phyloP scores from a whole-genome alignment of 75 land plant genomes.

The Sequoiadendron giganteum region DNA sequence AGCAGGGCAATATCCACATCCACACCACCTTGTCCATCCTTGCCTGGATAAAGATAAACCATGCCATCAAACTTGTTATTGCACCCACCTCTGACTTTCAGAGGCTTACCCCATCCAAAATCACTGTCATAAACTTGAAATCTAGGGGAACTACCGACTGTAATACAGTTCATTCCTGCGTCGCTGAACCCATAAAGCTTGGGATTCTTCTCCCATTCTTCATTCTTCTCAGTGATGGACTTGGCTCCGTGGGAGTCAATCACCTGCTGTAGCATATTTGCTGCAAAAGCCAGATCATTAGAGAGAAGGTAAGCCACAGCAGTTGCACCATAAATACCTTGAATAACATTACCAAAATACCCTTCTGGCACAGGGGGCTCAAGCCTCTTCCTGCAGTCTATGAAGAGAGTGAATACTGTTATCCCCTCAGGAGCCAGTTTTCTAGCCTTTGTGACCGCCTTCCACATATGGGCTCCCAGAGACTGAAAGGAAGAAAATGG shows the following conservation, averaged over 20 bases:
- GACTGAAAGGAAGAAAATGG: slow-evolving; percentile 63
- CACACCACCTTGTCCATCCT: slow-evolving; percentile 38
- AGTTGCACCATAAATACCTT: slow-evolving; percentile 55
- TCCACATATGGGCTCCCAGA: slow-evolving; percentile 62
- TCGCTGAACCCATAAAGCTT: slow-evolving; percentile 56
- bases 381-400: slow-evolving; percentile 62
- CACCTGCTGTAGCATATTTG: slow-evolving; percentile 30
- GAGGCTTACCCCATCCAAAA: slow-evolving; percentile 70
- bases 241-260: slow-evolving; percentile 41
- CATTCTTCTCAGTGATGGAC: slow-evolving; percentile 33
- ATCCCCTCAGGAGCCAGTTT: slow-evolving; percentile 39
- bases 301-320: slow-evolving; percentile 43
- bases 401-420: slow-evolving; percentile 66
- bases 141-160: slow-evolving; percentile 75
- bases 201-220: slow-evolving; percentile 53
- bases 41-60: slow-evolving; percentile 62
- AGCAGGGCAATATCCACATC: slow-evolving; percentile 59
- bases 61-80: slow-evolving; percentile 75
- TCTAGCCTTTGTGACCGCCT: slow-evolving; percentile 49
- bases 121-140: slow-evolving; percentile 71
- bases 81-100: slow-evolving; percentile 55
- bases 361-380: slow-evolving; percentile 54
- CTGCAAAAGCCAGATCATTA: slow-evolving; percentile 38
- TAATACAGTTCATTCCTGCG: slow-evolving; percentile 59
- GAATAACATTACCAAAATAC: slow-evolving; percentile 77